phyloP scores from a whole-genome alignment of 306 rosid species.

The Abrus pulchellus region DNA sequence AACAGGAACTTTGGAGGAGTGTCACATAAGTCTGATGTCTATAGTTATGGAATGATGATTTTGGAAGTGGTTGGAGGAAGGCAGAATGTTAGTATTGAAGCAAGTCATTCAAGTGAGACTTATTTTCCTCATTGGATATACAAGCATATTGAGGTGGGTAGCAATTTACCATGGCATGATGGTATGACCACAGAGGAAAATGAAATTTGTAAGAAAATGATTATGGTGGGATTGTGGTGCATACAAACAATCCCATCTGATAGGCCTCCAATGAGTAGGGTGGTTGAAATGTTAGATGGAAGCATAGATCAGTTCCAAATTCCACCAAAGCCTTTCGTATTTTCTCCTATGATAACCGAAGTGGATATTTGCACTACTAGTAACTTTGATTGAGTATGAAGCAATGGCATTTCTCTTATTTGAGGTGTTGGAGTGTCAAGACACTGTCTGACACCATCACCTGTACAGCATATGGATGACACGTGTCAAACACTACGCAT shows the following conservation, averaged over 20 bases:
- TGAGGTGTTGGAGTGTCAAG: too few species aligned
- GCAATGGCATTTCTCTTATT: too few species aligned
- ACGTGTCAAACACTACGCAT: too few species aligned
- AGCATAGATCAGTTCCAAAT: conserved; percentile 37
- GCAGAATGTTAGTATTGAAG: conserved; percentile 37
- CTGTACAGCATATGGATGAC: too few species aligned
- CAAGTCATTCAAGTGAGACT: conserved; percentile 43
- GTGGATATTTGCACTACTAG: conserved; percentile 4
- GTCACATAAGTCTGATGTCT: conserved; percentile 59
- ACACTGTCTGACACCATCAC: too few species aligned
- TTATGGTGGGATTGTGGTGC: conserved; percentile 45
- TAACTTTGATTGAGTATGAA: not conserved
- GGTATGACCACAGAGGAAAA: conserved; percentile 34
- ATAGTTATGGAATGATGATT: conserved; percentile 65
- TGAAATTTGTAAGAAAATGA: conserved; percentile 46
- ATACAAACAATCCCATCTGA: conserved; percentile 41
- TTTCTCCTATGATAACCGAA: conserved; percentile 18
- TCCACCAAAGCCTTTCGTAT: conserved; percentile 42
- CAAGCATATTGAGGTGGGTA: conserved; percentile 37
- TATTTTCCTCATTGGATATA: conserved; percentile 60
- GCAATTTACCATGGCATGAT: not conserved
- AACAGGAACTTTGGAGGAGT: conserved; percentile 56
- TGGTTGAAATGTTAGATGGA: conserved; percentile 49
- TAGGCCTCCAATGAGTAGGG: conserved; percentile 44
- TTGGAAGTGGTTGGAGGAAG: conserved; percentile 56